Conservation (phyloP, 2,329 filamentous ascomycete genomes). For the Ascochyta rabiei region DNA sequence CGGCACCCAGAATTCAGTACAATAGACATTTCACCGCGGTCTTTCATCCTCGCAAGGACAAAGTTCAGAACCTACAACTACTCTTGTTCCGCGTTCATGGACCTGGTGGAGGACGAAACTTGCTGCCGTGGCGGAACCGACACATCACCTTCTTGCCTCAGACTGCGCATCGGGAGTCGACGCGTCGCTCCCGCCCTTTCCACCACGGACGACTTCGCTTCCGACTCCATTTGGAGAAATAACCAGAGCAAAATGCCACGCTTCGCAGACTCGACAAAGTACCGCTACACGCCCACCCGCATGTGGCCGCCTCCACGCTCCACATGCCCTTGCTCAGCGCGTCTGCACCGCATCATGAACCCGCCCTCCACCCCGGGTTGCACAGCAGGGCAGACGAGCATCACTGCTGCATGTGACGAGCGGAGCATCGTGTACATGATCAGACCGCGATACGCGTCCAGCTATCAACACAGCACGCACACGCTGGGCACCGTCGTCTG, state of each 20-base stretch:
- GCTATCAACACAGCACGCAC: constrained; percentile 23
- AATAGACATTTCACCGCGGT: constrained; percentile 47
- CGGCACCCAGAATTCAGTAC: constrained; percentile 58
- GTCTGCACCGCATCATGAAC: constrained; percentile 43
- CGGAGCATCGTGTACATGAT: constrained; percentile 45
- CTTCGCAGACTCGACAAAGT: constrained; percentile 26
- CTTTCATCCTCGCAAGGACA: constrained; percentile 61
- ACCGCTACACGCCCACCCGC: constrained; percentile 35
- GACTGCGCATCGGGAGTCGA: constrained; percentile 59
- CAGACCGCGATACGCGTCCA: constrained; percentile 18
- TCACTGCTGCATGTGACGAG: constrained; percentile 41
- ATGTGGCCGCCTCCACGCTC: constrained; percentile 45
- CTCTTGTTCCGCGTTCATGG: constrained; percentile 62
- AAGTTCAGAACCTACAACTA: constrained; percentile 62
- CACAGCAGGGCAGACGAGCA: constrained; percentile 18
- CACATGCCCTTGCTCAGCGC: constrained; percentile 34
- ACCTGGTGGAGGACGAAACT: constrained; percentile 61
- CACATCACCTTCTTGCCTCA: constrained; percentile 46
- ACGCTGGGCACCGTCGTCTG: constrained; percentile 39
- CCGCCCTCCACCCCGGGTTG: constrained; percentile 14
- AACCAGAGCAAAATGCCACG: background rate
- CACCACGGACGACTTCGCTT: too few relatives aligned
- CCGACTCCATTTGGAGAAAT: background rate
- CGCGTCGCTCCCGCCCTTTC: constrained; percentile 30
- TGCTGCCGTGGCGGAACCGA: constrained; percentile 41